A percentile compares a stretch with the other conserved stretches of the same genome.
Conservation (phyloP, 2,329 filamentous ascomycete species). For the Nigrospora osmanthi region DNA sequence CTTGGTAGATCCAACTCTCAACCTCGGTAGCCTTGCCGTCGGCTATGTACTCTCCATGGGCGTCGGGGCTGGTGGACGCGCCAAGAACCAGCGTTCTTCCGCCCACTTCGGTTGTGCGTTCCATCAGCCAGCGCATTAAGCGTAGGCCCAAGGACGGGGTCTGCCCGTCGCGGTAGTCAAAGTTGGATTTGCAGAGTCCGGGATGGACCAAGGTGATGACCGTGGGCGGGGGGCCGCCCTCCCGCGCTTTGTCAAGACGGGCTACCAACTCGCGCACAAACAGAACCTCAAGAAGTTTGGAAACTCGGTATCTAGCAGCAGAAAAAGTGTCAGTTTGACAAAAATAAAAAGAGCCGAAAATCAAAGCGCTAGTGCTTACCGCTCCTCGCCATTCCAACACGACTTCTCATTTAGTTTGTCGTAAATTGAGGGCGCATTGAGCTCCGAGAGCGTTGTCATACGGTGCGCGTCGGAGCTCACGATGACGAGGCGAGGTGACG, state of each 20-base stretch:
- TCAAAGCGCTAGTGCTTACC: too few relatives aligned
- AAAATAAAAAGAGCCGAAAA: too few relatives aligned
- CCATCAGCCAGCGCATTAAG: slow-evolving; percentile 25
- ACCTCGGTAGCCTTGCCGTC: slow-evolving; percentile 14
- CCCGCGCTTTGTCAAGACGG: slow-evolving; percentile 8
- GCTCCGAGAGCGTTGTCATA: slow-evolving; percentile 18
- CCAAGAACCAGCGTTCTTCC: slow-evolving; percentile 33
- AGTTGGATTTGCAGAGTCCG: slow-evolving; percentile 40
- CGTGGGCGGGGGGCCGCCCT: slow-evolving; percentile 20
- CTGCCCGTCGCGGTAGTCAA: slow-evolving; percentile 26
- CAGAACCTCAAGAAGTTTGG: slow-evolving; percentile 23
- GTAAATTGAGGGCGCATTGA: slow-evolving; percentile 16
- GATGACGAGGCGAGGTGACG: slow-evolving; percentile 17
- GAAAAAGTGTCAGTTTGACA: not conserved
- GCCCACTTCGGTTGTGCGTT: slow-evolving; percentile 37
- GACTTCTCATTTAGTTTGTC: slow-evolving; percentile 11
- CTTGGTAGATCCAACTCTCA: too few relatives aligned
- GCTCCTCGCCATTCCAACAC: not conserved
- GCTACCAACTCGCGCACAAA: slow-evolving; percentile 8
- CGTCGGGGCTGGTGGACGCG: slow-evolving; percentile 26
- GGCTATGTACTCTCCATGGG: slow-evolving; percentile 37
- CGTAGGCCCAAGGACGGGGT: slow-evolving; percentile 5
- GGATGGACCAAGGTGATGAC: slow-evolving; percentile 44
- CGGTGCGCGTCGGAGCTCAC: slow-evolving; percentile 18
- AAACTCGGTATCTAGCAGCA: slow-evolving; percentile 15